Conservation (phyloP, 441 rosid genomes). For the Gossypium schwendimanii region DNA sequence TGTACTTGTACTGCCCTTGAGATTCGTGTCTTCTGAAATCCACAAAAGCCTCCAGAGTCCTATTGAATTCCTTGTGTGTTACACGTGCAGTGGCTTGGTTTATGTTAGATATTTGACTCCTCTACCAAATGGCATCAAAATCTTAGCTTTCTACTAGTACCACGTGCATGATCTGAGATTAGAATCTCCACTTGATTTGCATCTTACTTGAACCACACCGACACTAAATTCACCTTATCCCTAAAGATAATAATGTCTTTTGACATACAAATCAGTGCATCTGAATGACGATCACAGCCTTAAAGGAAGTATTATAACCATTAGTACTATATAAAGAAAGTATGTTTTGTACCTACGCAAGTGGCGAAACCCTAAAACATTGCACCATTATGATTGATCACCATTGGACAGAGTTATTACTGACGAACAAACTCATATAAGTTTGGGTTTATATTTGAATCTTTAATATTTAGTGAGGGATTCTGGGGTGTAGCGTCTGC, state of each 20-base stretch:
- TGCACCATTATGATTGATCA: background rate
- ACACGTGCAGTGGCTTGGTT: background rate
- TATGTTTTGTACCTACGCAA: background rate
- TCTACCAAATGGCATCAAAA: background rate
- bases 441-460: no score
- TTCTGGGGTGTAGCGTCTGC: background rate
- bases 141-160: background rate
- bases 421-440: no score
- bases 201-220: background rate
- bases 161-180: background rate
- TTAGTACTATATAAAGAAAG: background rate
- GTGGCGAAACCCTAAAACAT: background rate
- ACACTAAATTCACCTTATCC: background rate
- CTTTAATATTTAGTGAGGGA: no score
- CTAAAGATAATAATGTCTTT: background rate
- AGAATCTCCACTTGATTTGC: background rate
- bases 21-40: no score
- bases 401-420: background rate
- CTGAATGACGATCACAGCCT: background rate
- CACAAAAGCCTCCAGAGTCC: no score
- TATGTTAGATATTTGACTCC: background rate
- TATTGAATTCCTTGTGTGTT: background rate
- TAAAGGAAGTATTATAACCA: background rate
- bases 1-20: slow-evolving; percentile 1
- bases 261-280: background rate